phyloP scores from a whole-genome alignment of 495 filamentous ascomycete species.

The Cercophora sp. region DNA sequence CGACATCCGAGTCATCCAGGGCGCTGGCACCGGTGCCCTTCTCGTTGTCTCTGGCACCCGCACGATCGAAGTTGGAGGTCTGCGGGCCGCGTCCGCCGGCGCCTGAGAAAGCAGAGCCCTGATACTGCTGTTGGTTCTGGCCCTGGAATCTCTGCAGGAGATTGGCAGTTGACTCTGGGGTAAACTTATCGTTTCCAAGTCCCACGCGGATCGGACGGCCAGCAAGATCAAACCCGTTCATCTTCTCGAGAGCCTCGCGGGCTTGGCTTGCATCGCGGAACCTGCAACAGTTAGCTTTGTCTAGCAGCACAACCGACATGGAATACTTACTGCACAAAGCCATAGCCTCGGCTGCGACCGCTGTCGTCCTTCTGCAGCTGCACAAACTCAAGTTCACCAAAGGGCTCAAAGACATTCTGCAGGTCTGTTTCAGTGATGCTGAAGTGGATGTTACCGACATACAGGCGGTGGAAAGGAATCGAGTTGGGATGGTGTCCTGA shows the following conservation, averaged over 20 bases:
- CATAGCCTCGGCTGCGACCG: conserved; percentile 89
- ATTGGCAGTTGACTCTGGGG: conserved; percentile 90
- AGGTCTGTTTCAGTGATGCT: conserved; percentile 96
- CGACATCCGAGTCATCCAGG: conserved; percentile 96
- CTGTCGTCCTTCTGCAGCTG: conserved; percentile 94
- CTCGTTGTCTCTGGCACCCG: conserved; percentile 84
- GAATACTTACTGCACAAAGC: conserved; percentile 91
- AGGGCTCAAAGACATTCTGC: conserved; percentile 95
- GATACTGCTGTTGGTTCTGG: conserved; percentile 74
- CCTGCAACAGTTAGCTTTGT: conserved; percentile 47
- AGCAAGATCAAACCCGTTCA: conserved; percentile 99
- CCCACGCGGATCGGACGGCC: conserved; percentile 97
- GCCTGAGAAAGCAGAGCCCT: conserved; percentile 93
- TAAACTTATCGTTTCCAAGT: conserved; percentile 99
- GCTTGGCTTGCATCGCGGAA: conserved; percentile 90
- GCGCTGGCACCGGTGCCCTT: conserved; percentile 92
- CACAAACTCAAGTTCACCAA: conserved; percentile 96
- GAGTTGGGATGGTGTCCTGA: conserved; percentile 59
- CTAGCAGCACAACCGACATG: conserved; percentile 14
- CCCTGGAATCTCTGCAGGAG: conserved; percentile 84
- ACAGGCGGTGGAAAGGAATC: conserved; percentile 95
- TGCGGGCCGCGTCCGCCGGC: conserved; percentile 84
- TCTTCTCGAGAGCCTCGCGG: conserved; percentile 91
- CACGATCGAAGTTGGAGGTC: conserved; percentile 89
- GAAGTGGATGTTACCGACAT: conserved; percentile 99